Conservation (phyloP, 371 early-diverging fungal species). For the Catenaria anguillulae region DNA sequence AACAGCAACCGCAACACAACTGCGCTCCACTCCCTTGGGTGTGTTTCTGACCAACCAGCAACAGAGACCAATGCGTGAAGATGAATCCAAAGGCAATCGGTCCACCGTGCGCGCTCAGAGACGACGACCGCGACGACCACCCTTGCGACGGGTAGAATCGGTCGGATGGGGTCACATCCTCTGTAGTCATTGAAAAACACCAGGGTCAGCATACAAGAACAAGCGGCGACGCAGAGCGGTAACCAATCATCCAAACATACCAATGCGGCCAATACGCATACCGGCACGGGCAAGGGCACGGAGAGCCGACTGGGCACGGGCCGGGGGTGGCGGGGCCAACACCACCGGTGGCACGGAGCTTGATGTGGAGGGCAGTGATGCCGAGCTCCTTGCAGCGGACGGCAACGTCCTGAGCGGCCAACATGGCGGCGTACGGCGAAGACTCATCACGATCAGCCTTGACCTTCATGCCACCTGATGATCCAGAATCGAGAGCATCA, state of each 20-base stretch:
- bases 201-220: too few relatives aligned
- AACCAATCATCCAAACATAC: too few relatives aligned
- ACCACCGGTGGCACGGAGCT: constrained; percentile 99
- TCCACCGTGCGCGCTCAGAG: too few relatives aligned
- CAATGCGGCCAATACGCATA: constrained; percentile 63
- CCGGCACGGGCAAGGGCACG: constrained; percentile 99
- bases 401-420: constrained; percentile 99
- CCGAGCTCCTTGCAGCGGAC: constrained; percentile 98
- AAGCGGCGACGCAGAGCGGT: too few relatives aligned
- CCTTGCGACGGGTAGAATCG: too few relatives aligned
- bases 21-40: too few relatives aligned
- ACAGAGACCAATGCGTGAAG: too few relatives aligned
- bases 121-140: too few relatives aligned
- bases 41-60: too few relatives aligned
- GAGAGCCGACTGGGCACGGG: constrained; percentile 99
- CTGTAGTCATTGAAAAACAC: constrained; percentile 34
- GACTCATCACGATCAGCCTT: constrained; percentile 99
- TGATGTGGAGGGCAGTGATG: constrained; percentile 99
- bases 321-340: constrained; percentile 98
- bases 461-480: constrained; percentile 98
- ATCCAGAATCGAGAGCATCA: not conserved
- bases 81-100: too few relatives aligned
- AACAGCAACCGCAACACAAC: too few relatives aligned
- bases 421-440: constrained; percentile 99
- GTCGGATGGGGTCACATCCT: constrained; percentile 97